These are phyloP conservation scores for Phytophthora melonis DNA, from an alignment of 352 stramenopile genomes.

Conservation along the genomic window DNA sequence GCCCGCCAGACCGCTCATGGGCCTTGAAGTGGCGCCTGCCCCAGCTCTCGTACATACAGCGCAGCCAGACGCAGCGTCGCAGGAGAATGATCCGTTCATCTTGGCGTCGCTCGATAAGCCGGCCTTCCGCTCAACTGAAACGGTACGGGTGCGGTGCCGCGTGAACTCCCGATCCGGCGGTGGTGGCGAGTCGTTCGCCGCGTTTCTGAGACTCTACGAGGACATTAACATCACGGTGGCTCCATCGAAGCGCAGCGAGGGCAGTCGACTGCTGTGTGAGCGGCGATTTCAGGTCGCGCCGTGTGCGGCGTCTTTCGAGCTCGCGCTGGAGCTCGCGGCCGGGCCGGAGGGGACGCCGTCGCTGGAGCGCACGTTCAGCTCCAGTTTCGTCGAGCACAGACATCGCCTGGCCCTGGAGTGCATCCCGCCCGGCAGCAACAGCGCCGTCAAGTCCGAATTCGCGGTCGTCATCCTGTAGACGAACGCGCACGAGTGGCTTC, in stretches of 20 bases:
- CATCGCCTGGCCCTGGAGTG: slow-evolving; percentile 7
- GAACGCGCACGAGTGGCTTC: slow-evolving; percentile 16
- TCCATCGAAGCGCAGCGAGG: slow-evolving; percentile 2
- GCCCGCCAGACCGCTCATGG: not conserved
- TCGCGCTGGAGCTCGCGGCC: slow-evolving; percentile 5
- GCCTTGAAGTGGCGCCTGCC: not conserved
- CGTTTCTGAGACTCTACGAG: slow-evolving; percentile 20
- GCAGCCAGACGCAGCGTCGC: not conserved
- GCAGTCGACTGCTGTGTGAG: slow-evolving; percentile 7
- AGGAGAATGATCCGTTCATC: not conserved
- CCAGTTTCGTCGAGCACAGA: slow-evolving; percentile 18
- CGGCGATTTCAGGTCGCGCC: slow-evolving; percentile 10
- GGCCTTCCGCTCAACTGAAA: slow-evolving; percentile 4
- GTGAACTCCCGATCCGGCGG: not conserved
- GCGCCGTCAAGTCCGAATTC: slow-evolving; percentile 5
- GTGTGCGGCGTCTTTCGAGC: slow-evolving; percentile 4
- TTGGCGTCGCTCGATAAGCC: slow-evolving; percentile 12
- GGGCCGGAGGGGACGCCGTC: not conserved
- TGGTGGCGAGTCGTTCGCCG: slow-evolving; percentile 1
- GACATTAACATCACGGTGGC: slow-evolving; percentile 15
- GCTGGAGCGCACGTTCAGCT: slow-evolving; percentile 6
- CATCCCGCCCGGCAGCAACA: not conserved
- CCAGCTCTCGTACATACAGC: not conserved
- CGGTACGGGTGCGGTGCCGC: slow-evolving; percentile 10
- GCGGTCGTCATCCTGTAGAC: slow-evolving; percentile 14